phyloP scores from a whole-genome alignment of 2,329 filamentous ascomycete species.

The Hypocrella siamensis region DNA sequence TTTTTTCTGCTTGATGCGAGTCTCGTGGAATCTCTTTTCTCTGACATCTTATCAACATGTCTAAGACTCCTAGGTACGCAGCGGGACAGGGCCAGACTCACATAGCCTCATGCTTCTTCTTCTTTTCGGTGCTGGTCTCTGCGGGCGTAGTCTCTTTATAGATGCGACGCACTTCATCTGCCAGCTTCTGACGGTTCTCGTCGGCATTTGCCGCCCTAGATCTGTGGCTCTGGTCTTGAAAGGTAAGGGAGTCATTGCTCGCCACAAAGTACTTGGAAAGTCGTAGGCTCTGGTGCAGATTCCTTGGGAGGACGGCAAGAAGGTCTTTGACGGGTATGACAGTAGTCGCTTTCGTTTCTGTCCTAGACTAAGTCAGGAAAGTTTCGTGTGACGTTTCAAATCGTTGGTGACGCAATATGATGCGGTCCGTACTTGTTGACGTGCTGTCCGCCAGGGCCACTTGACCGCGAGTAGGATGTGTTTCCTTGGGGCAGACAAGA shows the following conservation, averaged over 20 bases:
- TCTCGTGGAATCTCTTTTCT: slow-evolving; percentile 27
- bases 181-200: slow-evolving; percentile 34
- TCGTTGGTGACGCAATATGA: not conserved
- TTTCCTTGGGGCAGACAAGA: slow-evolving; percentile 31
- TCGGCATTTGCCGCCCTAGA: slow-evolving; percentile 35
- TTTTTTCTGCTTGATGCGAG: slow-evolving; percentile 32
- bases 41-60: slow-evolving; percentile 14
- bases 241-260: slow-evolving; percentile 33
- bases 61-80: not conserved
- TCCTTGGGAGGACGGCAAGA: slow-evolving; percentile 25
- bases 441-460: slow-evolving; percentile 44
- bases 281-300: slow-evolving; percentile 30
- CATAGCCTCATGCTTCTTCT: slow-evolving; percentile 32
- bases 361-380: slow-evolving; percentile 32
- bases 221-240: slow-evolving; percentile 39
- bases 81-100: slow-evolving; percentile 12
- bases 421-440: slow-evolving; percentile 42
- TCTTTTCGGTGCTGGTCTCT: slow-evolving; percentile 28
- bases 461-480: slow-evolving; percentile 41
- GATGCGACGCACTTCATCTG: slow-evolving; percentile 30
- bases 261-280: slow-evolving; percentile 37
- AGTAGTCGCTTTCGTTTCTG: slow-evolving; percentile 43
- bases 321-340: slow-evolving; percentile 34
- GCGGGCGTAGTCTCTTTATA: slow-evolving; percentile 30
- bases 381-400: no score